Evolutionary conservation across 163 green algal species (phyloP).

Genomic region (Coccomyxa subellipsoidea): DNA sequence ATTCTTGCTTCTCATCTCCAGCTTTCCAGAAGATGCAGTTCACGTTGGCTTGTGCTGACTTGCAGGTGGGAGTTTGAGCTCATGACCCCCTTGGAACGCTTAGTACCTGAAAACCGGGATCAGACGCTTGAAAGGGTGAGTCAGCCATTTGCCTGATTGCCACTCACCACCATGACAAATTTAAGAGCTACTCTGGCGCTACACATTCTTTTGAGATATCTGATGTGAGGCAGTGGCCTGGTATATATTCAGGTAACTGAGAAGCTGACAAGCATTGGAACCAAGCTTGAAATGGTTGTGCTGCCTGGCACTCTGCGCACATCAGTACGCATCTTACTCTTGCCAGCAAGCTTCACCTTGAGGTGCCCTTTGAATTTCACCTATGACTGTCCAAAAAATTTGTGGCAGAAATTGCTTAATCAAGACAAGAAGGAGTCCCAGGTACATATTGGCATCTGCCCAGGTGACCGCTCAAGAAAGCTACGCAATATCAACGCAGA

Average conservation of each 20-base stretch:
- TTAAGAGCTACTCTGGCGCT: neutral
- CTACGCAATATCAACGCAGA: neutral
- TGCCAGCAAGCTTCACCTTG: neutral
- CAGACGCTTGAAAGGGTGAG: neutral
- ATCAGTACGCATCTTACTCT: neutral
- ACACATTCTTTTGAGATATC: neutral
- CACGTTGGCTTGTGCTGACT: neutral
- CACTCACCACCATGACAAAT: neutral
- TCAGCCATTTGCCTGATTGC: neutral
- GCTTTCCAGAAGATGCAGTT: neutral
- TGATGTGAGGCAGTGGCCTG: neutral
- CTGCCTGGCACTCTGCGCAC: neutral
- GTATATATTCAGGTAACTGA: neutral
- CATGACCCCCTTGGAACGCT: neutral
- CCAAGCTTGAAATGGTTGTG: neutral
- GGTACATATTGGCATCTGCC: neutral
- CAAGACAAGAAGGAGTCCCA: too few species aligned
- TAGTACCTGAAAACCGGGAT: neutral
- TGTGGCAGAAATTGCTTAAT: neutral
- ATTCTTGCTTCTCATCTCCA: neutral
- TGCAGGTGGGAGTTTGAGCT: constrained; percentile 8
- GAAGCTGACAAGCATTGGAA: neutral
- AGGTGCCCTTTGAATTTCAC: neutral
- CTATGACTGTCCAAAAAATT: neutral
- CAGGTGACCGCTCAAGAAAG: neutral